Conservation (phyloP, 1,284 basidiomycete species). For the Leccinum solheimii region DNA sequence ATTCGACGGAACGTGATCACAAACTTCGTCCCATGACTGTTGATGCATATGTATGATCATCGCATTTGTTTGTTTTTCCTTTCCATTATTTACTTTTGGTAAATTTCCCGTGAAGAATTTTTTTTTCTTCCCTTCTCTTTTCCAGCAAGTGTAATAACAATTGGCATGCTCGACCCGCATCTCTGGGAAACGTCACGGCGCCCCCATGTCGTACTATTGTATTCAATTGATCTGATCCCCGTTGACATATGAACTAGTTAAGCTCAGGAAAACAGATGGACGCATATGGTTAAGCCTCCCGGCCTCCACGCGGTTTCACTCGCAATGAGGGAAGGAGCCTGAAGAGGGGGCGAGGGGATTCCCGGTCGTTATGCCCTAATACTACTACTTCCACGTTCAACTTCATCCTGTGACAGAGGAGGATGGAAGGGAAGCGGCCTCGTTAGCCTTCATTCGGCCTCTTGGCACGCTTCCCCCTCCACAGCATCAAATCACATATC, state of each 20-base stretch:
- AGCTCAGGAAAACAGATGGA: slow-evolving; percentile 33
- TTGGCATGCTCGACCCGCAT: slow-evolving; percentile 18
- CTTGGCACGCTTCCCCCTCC: slow-evolving; percentile 13
- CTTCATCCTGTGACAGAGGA: background rate
- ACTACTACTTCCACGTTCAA: slow-evolving; percentile 9
- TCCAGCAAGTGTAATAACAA: background rate
- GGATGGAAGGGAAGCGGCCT: background rate
- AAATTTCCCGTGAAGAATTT: slow-evolving; percentile 21
- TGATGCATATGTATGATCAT: background rate
- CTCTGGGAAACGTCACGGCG: slow-evolving; percentile 27
- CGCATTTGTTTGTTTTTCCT: slow-evolving; percentile 17
- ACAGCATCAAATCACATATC: slow-evolving; percentile 20
- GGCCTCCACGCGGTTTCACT: slow-evolving; percentile 32
- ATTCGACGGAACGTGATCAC: slow-evolving; percentile 6
- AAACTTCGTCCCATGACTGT: slow-evolving; percentile 1
- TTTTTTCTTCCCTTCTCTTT: slow-evolving; percentile 4
- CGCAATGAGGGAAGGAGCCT: slow-evolving; percentile 9
- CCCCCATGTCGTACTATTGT: slow-evolving; percentile 30
- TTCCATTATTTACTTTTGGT: slow-evolving; percentile 14
- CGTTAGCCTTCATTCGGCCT: background rate
- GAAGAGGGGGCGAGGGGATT: slow-evolving; percentile 3
- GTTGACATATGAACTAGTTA: slow-evolving; percentile 22
- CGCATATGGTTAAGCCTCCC: slow-evolving; percentile 33
- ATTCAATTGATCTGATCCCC: slow-evolving; percentile 34
- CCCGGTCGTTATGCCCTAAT: slow-evolving; percentile 16